Conservation (phyloP, 2,329 filamentous ascomycete genomes). For the Fusarium proliferatum region DNA sequence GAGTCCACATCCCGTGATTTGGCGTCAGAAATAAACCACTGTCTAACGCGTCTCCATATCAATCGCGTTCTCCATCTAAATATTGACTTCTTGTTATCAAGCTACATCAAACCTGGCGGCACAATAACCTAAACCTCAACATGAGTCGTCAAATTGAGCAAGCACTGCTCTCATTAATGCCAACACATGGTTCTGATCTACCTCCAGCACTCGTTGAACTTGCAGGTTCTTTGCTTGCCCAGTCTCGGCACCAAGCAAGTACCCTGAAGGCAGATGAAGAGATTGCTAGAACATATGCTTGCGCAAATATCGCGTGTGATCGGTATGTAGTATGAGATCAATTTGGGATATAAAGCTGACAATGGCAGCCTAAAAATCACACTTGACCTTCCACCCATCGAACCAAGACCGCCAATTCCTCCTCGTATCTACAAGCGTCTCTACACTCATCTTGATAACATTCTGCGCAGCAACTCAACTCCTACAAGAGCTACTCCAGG, state of each 20-base stretch:
- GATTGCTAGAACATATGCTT: constrained; percentile 84
- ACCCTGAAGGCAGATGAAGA: constrained; percentile 88
- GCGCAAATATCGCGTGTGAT: constrained; percentile 90
- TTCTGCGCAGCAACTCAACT: constrained; percentile 61
- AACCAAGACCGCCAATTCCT: constrained; percentile 79
- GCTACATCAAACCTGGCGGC: background rate
- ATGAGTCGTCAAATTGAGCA: constrained; percentile 84
- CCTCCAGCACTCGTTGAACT: constrained; percentile 77
- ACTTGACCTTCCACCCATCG: constrained; percentile 81
- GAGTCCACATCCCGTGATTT: constrained; percentile 27
- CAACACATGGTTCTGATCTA: constrained; percentile 74
- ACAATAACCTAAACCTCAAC: constrained; percentile 14
- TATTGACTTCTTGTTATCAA: background rate
- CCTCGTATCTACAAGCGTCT: constrained; percentile 87
- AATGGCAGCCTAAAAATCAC: constrained; percentile 73
- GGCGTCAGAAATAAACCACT: constrained; percentile 19
- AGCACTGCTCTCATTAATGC: constrained; percentile 77
- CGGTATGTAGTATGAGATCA: constrained; percentile 60
- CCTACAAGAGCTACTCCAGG: constrained; percentile 45
- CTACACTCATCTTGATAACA: constrained; percentile 81
- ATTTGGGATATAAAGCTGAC: background rate
- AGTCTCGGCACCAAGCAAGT: constrained; percentile 81
- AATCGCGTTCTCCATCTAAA: constrained; percentile 18
- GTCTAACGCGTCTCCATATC: constrained; percentile 20
- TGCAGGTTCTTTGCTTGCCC: constrained; percentile 78